phyloP scores from a whole-genome alignment of 164 flowering plant species.

The Aristolochia fimbriata region DNA sequence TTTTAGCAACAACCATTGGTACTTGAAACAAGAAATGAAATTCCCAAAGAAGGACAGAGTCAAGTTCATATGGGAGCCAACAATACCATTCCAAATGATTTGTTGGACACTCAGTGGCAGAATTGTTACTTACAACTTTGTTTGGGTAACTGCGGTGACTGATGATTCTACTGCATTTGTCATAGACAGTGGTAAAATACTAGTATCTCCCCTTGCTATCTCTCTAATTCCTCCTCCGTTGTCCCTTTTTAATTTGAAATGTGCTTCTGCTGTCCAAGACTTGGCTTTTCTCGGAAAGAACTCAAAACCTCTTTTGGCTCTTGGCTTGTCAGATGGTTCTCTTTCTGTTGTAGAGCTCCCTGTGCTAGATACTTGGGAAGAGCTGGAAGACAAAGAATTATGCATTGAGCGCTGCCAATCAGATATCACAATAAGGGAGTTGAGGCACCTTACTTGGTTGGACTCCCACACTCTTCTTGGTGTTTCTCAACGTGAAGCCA shows the following conservation, averaged over 20 bases:
- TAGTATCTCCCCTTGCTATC: conserved; percentile 61
- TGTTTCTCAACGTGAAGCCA: conserved; percentile 35
- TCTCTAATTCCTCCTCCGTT: conserved; percentile 88
- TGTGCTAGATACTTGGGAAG: conserved; percentile 55
- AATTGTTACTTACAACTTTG: conserved; percentile 43
- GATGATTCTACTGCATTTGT: conserved; percentile 81
- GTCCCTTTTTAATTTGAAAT: conserved; percentile 56
- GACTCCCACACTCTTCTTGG: conserved; percentile 62
- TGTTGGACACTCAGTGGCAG: conserved; percentile 76
- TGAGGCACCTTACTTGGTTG: conserved; percentile 71
- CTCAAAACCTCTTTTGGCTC: conserved; percentile 56
- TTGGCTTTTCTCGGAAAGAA: conserved; percentile 38
- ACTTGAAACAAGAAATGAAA: conserved; percentile 78
- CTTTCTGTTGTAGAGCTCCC: conserved; percentile 76
- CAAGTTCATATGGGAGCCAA: conserved; percentile 74
- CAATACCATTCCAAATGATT: conserved; percentile 54
- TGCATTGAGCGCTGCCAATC: conserved; percentile 38
- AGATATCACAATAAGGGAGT: conserved; percentile 32
- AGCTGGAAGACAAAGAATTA: conserved; percentile 71
- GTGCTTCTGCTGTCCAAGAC: conserved; percentile 47
- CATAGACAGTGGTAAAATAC: conserved; percentile 57
- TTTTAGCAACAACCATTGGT: conserved; percentile 93
- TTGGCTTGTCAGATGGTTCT: conserved; percentile 51
- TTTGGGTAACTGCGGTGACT: conserved; percentile 74
- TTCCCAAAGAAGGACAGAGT: conserved; percentile 46